A percentile compares a stretch with the other conserved stretches of the same genome.
Evolutionary conservation across 495 filamentous ascomycete genomes (phyloP).

Genomic region (Aspergillus nanangensis): DNA sequence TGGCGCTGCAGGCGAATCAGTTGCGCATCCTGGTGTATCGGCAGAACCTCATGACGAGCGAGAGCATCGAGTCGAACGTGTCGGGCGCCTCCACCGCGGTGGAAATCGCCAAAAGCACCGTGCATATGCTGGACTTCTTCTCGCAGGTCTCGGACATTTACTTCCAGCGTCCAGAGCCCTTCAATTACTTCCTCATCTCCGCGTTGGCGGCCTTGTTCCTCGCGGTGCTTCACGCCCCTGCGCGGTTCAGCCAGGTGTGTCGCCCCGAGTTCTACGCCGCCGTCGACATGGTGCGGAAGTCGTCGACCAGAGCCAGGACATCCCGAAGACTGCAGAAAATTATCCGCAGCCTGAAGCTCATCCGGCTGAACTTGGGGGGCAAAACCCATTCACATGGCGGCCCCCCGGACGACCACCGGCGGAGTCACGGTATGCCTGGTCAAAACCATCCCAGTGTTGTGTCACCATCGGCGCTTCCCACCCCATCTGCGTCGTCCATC

Average conservation of each 20-base stretch:
- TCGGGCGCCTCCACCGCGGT: slow-evolving; percentile 62
- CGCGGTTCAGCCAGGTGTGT: slow-evolving; percentile 63
- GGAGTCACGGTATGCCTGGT: not conserved
- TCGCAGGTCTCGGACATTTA: slow-evolving; percentile 72
- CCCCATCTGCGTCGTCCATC: slow-evolving; percentile 8
- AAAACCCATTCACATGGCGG: not conserved
- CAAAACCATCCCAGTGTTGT: not conserved
- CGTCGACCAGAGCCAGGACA: slow-evolving; percentile 31
- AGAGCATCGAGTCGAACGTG: slow-evolving; percentile 64
- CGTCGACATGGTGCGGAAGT: slow-evolving; percentile 70
- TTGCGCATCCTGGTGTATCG: slow-evolving; percentile 77
- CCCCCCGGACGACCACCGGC: not conserved
- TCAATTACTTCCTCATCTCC: slow-evolving; percentile 80
- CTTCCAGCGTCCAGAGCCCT: slow-evolving; percentile 69
- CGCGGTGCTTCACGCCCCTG: slow-evolving; percentile 71
- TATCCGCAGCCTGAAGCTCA: slow-evolving; percentile 33
- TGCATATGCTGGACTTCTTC: slow-evolving; percentile 65
- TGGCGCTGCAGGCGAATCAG: slow-evolving; percentile 70
- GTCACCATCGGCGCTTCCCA: not conserved
- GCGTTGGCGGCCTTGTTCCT: slow-evolving; percentile 76
- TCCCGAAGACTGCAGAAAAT: slow-evolving; percentile 37
- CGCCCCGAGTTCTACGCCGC: slow-evolving; percentile 77
- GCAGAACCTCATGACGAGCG: slow-evolving; percentile 66
- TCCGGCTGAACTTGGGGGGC: slow-evolving; percentile 21
- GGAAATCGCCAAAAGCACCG: slow-evolving; percentile 71